Percentiles rank a stretch among this genome's conserved stretches.
Conservation (phyloP, 1,284 basidiomycete genomes). For the Ganoderma sp. region DNA sequence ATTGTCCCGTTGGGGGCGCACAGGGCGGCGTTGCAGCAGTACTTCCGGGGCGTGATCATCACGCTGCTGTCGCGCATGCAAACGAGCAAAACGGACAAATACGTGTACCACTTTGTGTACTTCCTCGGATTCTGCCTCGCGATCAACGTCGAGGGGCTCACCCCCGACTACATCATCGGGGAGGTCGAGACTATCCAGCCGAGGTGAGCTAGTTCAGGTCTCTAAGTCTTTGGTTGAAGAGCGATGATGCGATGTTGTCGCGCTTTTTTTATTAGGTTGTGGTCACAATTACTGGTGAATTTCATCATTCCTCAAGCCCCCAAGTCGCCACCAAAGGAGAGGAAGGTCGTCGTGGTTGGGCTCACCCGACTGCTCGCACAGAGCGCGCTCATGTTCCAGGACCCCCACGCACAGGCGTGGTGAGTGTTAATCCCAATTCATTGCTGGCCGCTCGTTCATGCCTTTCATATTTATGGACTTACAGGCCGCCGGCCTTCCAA, state of each 20-base stretch:
- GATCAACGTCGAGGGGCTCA: constrained; percentile 73
- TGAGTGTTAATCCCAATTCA: constrained; percentile 36
- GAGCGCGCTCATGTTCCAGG: constrained; percentile 69
- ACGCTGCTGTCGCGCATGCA: constrained; percentile 88
- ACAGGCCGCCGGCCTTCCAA: constrained; percentile 72
- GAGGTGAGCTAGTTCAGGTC: constrained; percentile 59
- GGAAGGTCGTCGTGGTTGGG: constrained; percentile 88
- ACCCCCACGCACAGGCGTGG: constrained; percentile 74
- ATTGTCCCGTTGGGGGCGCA: not conserved
- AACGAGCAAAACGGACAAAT: constrained; percentile 88
- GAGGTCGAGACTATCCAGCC: constrained; percentile 87
- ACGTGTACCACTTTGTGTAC: constrained; percentile 82
- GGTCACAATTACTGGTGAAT: constrained; percentile 81
- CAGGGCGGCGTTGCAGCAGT: constrained; percentile 73
- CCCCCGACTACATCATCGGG: constrained; percentile 79
- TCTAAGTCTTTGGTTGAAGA: not conserved
- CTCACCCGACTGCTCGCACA: constrained; percentile 81
- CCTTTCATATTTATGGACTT: not conserved
- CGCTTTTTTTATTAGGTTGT: constrained; percentile 62
- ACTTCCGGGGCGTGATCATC: constrained; percentile 81
- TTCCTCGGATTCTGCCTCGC: constrained; percentile 83
- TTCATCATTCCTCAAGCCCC: constrained; percentile 85
- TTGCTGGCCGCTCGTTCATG: not conserved
- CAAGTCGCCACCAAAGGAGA: constrained; percentile 81
- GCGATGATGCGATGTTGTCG: not conserved